Evolutionary conservation across 805 yeast genomes (phyloP), one percentile per base, ranked within the genome.

Genomic region (Blastobotrys attinorum): DNA sequence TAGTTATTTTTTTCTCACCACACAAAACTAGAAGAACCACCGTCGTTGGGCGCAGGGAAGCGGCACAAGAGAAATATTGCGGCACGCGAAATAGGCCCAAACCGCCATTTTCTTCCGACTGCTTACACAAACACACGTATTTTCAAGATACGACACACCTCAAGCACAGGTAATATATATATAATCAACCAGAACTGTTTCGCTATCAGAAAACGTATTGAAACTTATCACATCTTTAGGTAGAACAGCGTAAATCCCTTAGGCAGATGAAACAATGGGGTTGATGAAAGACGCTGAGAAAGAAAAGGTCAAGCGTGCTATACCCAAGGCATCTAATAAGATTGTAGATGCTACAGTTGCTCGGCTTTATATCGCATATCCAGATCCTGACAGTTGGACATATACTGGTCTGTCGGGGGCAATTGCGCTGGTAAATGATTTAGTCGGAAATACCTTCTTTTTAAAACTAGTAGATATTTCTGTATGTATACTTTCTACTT

Each of bases 361-460:
- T 0, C 69, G 95, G 46, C 71, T 92, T 39, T 92, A 88, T 65
- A 77, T 90, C 21, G 95, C 97, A 1, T 79, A 84, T 58, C 97
- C 97, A 2, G 81, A 84, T 53, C 79, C 83, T 2, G 71, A 73
- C 17, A 68, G 75, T 50, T 92, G 97, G 97, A 73, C 72, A 17
- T 86, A 75, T 65, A 90, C 98, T 0, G 97, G 96, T 0, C 66
- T 92, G 13, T 70, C 80, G 3, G 98, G 98, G 3, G 97, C 97
- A 1, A 63, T 89, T 15, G 82, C 79, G 1, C 64, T 92, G 5
- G 96, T 84, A 16, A 96, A 92, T 61, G 98, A 92, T 62, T 64
- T 85, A 10, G 96, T 92, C 1, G 97, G 97, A 2, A 90, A 90
- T 62, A 87, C 96, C 0, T 88, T 85, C 57, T 92, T 88, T 61